Evolutionary conservation across 805 yeast genomes (phyloP).

Genomic region (Pichia sporocuriosa): DNA sequence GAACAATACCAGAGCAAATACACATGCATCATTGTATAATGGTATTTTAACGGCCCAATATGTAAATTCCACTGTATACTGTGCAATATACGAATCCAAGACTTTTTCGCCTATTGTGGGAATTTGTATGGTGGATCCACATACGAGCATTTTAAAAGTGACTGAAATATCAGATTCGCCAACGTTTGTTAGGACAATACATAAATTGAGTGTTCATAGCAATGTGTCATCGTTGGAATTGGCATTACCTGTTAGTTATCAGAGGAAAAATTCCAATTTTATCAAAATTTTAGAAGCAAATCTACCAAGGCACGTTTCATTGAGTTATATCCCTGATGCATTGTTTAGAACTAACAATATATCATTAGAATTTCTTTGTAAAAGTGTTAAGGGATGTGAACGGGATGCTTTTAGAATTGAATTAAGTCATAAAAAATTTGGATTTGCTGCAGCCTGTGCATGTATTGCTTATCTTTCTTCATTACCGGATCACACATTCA

Average conservation of each 20-base stretch:
- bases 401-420: conserved; percentile 22
- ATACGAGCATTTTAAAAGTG: conserved; percentile 33
- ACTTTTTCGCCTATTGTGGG: conserved; percentile 30
- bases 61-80: conserved; percentile 5
- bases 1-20: not conserved
- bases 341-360: conserved; percentile 19
- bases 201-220: conserved; percentile 30
- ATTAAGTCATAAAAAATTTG: conserved; percentile 23
- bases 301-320: conserved; percentile 11
- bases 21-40: not conserved
- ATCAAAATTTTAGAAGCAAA: conserved; percentile 30
- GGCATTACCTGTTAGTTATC: conserved; percentile 28
- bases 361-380: conserved; percentile 8
- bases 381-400: conserved; percentile 11
- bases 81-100: conserved; percentile 19
- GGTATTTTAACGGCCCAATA: conserved; percentile 1
- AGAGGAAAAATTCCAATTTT: conserved; percentile 25
- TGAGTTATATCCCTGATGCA: conserved; percentile 22
- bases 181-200: conserved; percentile 39
- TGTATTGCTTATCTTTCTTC: conserved; percentile 23
- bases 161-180: conserved; percentile 38
- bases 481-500: conserved; percentile 11
- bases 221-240: conserved; percentile 28
- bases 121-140: conserved; percentile 32
- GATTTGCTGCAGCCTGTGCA: conserved; percentile 31